These are phyloP conservation scores for Coccinonectria pachysandricola DNA, from an alignment of 2,329 filamentous ascomycete species.

Conservation along the genomic window DNA sequence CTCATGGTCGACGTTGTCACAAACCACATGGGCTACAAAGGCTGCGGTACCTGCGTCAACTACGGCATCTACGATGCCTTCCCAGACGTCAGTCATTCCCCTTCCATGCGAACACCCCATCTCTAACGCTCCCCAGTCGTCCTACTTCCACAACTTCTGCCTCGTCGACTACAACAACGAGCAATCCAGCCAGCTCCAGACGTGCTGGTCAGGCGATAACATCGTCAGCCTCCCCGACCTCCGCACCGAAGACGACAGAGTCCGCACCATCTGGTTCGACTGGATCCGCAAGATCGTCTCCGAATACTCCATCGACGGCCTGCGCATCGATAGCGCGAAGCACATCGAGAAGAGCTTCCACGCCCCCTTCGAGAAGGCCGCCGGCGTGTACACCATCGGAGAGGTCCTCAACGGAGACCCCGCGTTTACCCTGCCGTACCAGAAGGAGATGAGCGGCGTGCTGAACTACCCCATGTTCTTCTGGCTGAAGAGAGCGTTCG, in stretches of 20 bases:
- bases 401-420: constrained; percentile 49
- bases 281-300: constrained; percentile 50
- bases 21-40: constrained; percentile 9
- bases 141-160: constrained; percentile 10
- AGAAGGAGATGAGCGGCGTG: constrained; percentile 44
- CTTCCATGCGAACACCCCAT: not conserved
- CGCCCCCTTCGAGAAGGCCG: constrained; percentile 38
- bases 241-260: constrained; percentile 39
- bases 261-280: constrained; percentile 40
- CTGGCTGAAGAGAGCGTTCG: constrained; percentile 7
- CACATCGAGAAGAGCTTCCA: constrained; percentile 52
- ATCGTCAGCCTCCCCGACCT: constrained; percentile 44
- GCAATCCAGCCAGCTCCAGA: constrained; percentile 6
- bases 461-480: constrained; percentile 48
- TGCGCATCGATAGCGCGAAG: constrained; percentile 52
- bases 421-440: constrained; percentile 40
- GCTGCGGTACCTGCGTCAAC: constrained; percentile 7
- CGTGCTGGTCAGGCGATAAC: constrained; percentile 11
- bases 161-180: constrained; percentile 8
- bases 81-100: constrained; percentile 1
- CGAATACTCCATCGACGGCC: constrained; percentile 52
- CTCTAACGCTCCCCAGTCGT: constrained; percentile 2
- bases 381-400: constrained; percentile 50
- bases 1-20: constrained; percentile 9
- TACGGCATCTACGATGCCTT: constrained; percentile 7